Percentiles rank a stretch among this genome's conserved stretches.
These are phyloP conservation scores for Coix lacrymajobi DNA, from an alignment of 176 grass and related monocot genomes.

Conservation along the genomic window DNA sequence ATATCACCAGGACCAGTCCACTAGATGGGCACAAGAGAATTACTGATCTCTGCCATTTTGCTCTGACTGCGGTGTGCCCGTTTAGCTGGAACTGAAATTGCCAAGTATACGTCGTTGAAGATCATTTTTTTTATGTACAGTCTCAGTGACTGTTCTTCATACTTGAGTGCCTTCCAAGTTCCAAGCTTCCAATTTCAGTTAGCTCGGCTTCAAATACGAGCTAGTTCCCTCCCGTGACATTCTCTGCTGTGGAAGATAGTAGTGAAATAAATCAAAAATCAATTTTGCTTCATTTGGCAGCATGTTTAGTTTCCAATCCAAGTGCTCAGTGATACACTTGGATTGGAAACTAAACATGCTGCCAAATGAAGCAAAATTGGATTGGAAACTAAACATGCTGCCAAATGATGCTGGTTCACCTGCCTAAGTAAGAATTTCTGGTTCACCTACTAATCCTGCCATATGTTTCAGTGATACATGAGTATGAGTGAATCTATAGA, in stretches of 20 bases:
- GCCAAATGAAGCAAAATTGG: background rate
- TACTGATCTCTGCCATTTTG: background rate
- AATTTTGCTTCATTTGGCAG: background rate
- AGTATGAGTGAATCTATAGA: background rate
- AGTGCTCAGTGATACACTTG: background rate
- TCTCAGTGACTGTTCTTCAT: background rate
- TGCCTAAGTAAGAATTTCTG: slow-evolving; percentile 1
- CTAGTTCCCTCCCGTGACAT: background rate
- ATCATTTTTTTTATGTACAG: background rate
- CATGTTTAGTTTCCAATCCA: background rate
- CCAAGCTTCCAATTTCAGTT: background rate
- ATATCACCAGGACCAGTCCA: background rate
- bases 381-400: slow-evolving; percentile 3
- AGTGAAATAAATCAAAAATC: background rate
- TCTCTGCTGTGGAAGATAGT: background rate
- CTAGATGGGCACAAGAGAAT: background rate
- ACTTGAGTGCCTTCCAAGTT: background rate
- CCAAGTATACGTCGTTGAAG: background rate
- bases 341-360: background rate
- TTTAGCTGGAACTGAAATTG: slow-evolving; percentile 1
- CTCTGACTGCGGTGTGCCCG: background rate
- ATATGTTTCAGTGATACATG: background rate
- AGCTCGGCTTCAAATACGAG: background rate
- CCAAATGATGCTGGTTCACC: background rate
- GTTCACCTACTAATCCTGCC: background rate